Evolutionary conservation across 148 eudicot species (phyloP).

Genomic region (Diospyros kaki): DNA sequence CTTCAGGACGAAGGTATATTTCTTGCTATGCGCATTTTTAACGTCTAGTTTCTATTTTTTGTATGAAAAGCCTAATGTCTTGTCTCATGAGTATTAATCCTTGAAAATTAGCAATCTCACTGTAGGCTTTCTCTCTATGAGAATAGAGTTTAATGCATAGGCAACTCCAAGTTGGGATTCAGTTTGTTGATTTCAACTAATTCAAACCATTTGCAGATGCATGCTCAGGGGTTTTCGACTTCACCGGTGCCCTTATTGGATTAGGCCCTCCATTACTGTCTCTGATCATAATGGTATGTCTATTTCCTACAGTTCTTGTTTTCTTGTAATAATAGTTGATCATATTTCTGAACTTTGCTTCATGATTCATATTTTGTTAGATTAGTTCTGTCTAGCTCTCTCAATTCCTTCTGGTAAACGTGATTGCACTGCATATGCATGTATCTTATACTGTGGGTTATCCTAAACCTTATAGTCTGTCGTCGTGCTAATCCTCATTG

Average conservation of each 20-base stretch:
- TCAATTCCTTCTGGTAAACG: background rate
- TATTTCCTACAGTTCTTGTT: background rate
- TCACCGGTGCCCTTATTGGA: slow-evolving; percentile 89
- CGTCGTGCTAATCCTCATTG: background rate
- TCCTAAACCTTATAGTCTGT: background rate
- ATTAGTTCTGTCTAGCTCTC: background rate
- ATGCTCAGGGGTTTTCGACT: slow-evolving; percentile 97
- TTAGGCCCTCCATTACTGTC: slow-evolving; percentile 81
- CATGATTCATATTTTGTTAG: background rate
- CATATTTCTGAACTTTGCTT: background rate
- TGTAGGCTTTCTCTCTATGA: background rate
- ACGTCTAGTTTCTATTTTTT: background rate
- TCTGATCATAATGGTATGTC: slow-evolving; percentile 82
- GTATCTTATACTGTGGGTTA: background rate
- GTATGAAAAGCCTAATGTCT: background rate
- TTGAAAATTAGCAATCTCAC: background rate
- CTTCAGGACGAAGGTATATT: slow-evolving; percentile 89
- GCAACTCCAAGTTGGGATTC: background rate
- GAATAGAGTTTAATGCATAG: background rate
- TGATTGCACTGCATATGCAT: background rate
- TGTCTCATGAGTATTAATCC: background rate
- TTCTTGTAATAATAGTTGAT: background rate
- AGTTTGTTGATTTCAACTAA: slow-evolving; percentile 8
- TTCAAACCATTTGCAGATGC: slow-evolving; percentile 50
- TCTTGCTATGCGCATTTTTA: background rate